phyloP scores from a whole-genome alignment of 208 protist species.

The Jaenimonas drosophilae region DNA sequence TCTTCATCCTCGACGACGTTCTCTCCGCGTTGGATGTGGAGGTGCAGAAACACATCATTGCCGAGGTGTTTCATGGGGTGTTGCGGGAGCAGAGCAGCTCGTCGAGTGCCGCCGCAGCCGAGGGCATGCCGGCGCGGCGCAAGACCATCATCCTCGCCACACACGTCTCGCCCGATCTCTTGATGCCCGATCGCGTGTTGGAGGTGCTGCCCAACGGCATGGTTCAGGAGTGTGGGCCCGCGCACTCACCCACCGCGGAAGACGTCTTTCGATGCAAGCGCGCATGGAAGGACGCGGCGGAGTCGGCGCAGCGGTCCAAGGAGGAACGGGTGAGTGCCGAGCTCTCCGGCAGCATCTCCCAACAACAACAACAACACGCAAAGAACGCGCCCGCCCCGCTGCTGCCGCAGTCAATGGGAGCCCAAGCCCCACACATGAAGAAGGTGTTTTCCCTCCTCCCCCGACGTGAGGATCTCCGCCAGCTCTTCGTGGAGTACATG shows the following conservation, averaged over 20 bases:
- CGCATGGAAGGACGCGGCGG: slow-evolving; percentile 18
- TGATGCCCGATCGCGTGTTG: slow-evolving; percentile 41
- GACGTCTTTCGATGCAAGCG: slow-evolving; percentile 15
- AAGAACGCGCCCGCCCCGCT: not conserved
- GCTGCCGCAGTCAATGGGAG: not conserved
- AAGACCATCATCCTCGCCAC: slow-evolving; percentile 49
- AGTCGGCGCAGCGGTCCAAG: slow-evolving; percentile 11
- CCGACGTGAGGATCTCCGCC: slow-evolving; percentile 18
- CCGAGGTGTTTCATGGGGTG: slow-evolving; percentile 54
- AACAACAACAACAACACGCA: slow-evolving; percentile 4
- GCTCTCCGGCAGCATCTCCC: too few relatives aligned
- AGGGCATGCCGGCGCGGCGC: not conserved
- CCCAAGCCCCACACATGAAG: too few relatives aligned
- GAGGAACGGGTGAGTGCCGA: slow-evolving; percentile 5
- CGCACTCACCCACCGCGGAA: slow-evolving; percentile 12
- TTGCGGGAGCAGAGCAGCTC: slow-evolving; percentile 34
- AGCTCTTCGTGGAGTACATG: slow-evolving; percentile 33
- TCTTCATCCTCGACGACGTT: slow-evolving; percentile 89
- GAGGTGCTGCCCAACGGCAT: slow-evolving; percentile 22
- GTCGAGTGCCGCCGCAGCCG: too few relatives aligned
- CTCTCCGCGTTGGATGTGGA: slow-evolving; percentile 91
- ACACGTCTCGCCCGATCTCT: slow-evolving; percentile 18
- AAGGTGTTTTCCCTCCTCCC: slow-evolving; percentile 9
- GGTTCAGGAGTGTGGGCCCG: slow-evolving; percentile 20
- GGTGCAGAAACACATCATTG: slow-evolving; percentile 72